Conservation (phyloP, 805 yeast species). For the Ogataea henricii region DNA sequence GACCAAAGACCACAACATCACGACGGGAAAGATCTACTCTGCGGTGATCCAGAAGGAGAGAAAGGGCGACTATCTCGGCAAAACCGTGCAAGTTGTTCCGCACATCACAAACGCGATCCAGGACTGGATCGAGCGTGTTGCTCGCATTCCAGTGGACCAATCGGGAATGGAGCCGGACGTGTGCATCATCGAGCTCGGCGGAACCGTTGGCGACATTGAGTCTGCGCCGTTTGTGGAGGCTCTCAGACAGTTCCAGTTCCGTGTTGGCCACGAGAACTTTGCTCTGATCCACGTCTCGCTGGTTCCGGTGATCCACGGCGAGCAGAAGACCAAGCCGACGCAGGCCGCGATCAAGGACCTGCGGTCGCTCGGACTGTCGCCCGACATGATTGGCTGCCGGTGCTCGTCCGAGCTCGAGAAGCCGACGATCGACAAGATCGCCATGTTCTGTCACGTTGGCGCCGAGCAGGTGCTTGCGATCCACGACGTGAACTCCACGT, state of each 20-base stretch:
- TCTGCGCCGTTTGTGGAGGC: conserved; percentile 99
- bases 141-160: conserved; percentile 88
- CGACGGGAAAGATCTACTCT: conserved; percentile 96
- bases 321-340: conserved; percentile 98
- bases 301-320: conserved; percentile 98
- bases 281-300: conserved; percentile 95
- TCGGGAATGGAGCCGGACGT: conserved; percentile 90
- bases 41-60: conserved; percentile 93
- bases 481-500: conserved; percentile 94
- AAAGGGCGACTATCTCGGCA: conserved; percentile 96
- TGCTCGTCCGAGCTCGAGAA: conserved; percentile 80
- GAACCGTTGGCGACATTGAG: conserved; percentile 99
- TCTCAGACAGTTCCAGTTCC: conserved; percentile 96
- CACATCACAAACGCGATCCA: conserved; percentile 97
- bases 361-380: conserved; percentile 90
- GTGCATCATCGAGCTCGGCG: conserved; percentile 97
- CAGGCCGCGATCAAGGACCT: conserved; percentile 98
- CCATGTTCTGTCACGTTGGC: conserved; percentile 99
- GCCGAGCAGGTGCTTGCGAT: conserved; percentile 97
- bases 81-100: conserved; percentile 99
- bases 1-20: conserved; percentile 92
- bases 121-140: conserved; percentile 96
- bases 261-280: conserved; percentile 92
- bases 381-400: conserved; percentile 98
- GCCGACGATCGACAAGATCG: conserved; percentile 91